phyloP scores from a whole-genome alignment of 1,284 basidiomycete genomes.

The Malassezia slooffiae region DNA sequence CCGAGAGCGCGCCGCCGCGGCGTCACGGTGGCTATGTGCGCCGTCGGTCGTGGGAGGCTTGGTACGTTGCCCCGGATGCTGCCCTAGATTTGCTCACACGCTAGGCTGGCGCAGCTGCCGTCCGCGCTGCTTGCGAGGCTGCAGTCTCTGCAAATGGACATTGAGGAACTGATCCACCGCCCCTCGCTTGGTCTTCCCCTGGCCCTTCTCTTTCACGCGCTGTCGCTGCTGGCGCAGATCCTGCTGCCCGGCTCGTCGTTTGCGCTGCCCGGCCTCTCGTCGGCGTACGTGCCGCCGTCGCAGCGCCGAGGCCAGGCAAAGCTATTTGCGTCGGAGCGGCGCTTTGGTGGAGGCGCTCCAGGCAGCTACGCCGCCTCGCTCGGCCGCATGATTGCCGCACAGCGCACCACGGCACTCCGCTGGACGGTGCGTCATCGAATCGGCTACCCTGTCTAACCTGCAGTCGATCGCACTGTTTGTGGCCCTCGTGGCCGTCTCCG shows the following conservation, averaged over 20 bases:
- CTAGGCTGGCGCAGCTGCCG: conserved; percentile 1
- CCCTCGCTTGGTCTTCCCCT: conserved; percentile 6
- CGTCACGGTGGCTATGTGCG: no score
- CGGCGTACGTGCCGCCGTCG: background rate
- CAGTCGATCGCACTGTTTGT: conserved; percentile 10
- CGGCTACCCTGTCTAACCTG: background rate
- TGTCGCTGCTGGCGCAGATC: conserved; percentile 10
- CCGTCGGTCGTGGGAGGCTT: no score
- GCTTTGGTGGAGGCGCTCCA: background rate
- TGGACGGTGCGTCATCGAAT: conserved; percentile 2
- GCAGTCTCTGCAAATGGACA: conserved; percentile 10
- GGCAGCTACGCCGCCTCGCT: conserved; percentile 4
- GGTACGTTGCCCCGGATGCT: background rate
- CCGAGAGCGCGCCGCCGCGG: no score
- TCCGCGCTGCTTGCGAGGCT: background rate
- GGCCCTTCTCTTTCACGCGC: conserved; percentile 2
- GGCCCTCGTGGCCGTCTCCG: background rate
- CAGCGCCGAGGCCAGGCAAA: background rate
- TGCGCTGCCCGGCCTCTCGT: background rate
- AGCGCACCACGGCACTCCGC: conserved; percentile 7
- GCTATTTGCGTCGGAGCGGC: conserved; percentile 6
- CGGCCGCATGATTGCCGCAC: conserved; percentile 2
- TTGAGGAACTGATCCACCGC: conserved; percentile 3
- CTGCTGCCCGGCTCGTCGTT: conserved; percentile 12
- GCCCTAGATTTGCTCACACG: background rate